These are phyloP conservation scores for Anthracocystis panici-leucophaei DNA, from an alignment of 1,284 basidiomycete genomes.

Conservation along the genomic window DNA sequence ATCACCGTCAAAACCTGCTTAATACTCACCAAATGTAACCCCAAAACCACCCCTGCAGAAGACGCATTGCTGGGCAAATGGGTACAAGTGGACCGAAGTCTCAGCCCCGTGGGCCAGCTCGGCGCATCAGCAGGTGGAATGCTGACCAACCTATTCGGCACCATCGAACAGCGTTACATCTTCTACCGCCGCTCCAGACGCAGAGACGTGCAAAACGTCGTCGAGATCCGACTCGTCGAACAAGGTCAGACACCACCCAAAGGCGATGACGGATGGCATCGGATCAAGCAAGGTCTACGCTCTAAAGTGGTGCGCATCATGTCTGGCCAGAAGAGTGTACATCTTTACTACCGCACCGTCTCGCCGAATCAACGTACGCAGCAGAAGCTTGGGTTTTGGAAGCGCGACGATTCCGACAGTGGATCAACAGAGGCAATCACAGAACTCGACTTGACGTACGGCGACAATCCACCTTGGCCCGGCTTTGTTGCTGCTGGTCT, in stretches of 20 bases:
- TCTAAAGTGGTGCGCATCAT: slow-evolving; percentile 35
- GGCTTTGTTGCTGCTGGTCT: slow-evolving; percentile 54
- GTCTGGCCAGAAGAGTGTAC: slow-evolving; percentile 29
- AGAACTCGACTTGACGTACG: slow-evolving; percentile 63
- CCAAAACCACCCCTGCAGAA: slow-evolving; percentile 77
- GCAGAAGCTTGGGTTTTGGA: slow-evolving; percentile 23
- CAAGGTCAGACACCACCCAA: slow-evolving; percentile 30
- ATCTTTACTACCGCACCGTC: slow-evolving; percentile 54
- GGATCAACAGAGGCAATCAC: slow-evolving; percentile 39
- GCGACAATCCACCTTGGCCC: slow-evolving; percentile 59
- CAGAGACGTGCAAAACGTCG: slow-evolving; percentile 47
- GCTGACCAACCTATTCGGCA: slow-evolving; percentile 36
- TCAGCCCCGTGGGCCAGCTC: slow-evolving; percentile 75
- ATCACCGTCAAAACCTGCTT: slow-evolving; percentile 80
- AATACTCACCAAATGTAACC: slow-evolving; percentile 77
- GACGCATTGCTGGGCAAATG: slow-evolving; percentile 86
- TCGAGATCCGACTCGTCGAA: slow-evolving; percentile 54
- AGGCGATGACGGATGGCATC: slow-evolving; percentile 53
- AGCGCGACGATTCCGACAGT: neutral
- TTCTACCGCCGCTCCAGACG: slow-evolving; percentile 58
- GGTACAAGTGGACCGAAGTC: slow-evolving; percentile 83
- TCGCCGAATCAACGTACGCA: slow-evolving; percentile 8
- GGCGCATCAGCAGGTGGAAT: slow-evolving; percentile 30
- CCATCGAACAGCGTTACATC: slow-evolving; percentile 53
- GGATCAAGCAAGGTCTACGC: slow-evolving; percentile 47